A percentile compares a stretch with the other conserved stretches of the same genome.
Conservation (phyloP, 1,284 basidiomycete genomes). For the Papiliotrema fonsecae region DNA sequence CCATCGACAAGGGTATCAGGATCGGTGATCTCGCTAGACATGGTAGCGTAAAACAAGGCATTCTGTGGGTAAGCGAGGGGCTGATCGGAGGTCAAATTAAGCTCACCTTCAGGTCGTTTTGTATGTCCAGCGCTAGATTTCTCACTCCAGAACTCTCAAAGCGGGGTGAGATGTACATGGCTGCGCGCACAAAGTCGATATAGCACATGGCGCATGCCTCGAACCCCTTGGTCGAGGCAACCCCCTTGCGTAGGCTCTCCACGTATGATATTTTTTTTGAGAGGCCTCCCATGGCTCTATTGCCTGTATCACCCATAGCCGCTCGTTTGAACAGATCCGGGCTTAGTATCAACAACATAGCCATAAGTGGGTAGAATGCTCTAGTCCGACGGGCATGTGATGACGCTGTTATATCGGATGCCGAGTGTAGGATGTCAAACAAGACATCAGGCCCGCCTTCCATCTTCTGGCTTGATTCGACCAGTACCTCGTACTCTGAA, state of each 20-base stretch:
- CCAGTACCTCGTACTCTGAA: conserved; percentile 69
- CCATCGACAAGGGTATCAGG: conserved; percentile 72
- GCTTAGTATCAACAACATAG: conserved; percentile 69
- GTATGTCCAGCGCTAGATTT: conserved; percentile 63
- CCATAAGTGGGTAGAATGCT: conserved; percentile 75
- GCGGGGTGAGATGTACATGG: conserved; percentile 59
- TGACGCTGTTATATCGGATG: conserved; percentile 50
- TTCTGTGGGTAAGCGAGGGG: conserved; percentile 17
- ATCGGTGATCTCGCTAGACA: conserved; percentile 58
- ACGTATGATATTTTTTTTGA: conserved; percentile 49
- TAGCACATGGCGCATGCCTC: conserved; percentile 56
- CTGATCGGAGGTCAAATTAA: background rate
- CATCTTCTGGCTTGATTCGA: conserved; percentile 58
- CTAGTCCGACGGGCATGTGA: conserved; percentile 46
- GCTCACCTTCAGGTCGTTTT: conserved; percentile 69
- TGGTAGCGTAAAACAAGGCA: conserved; percentile 34
- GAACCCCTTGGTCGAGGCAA: conserved; percentile 29
- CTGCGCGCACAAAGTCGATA: conserved; percentile 76
- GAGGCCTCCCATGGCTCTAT: conserved; percentile 24
- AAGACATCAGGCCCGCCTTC: conserved; percentile 78
- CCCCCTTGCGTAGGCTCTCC: conserved; percentile 46
- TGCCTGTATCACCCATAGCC: conserved; percentile 42
- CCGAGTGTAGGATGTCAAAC: conserved; percentile 67
- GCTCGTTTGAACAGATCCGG: conserved; percentile 62
- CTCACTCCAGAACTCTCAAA: conserved; percentile 60